A percentile compares a stretch with the other conserved stretches of the same genome.
Evolutionary conservation across 257 asterid genomes (phyloP).

Genomic region (Scutellaria galericulata): DNA sequence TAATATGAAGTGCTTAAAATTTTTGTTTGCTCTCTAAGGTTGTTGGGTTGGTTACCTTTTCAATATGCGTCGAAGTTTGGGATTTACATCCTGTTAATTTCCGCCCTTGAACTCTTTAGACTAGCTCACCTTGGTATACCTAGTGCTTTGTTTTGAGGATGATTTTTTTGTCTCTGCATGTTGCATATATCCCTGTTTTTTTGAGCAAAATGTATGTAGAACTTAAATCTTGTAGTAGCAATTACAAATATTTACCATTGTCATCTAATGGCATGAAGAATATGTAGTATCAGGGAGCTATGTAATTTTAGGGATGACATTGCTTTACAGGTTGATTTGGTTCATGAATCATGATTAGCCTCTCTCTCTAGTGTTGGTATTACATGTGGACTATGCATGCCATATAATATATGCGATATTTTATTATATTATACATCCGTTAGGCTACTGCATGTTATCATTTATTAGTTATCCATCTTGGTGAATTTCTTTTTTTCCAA

Average conservation of each 20-base stretch:
- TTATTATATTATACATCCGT: too few relatives aligned
- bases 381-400: too few relatives aligned
- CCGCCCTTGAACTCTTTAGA: not conserved
- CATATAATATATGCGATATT: too few relatives aligned
- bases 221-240: not conserved
- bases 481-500: not conserved
- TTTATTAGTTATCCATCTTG: not conserved
- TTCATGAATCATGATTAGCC: too few relatives aligned
- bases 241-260: conserved; percentile 2
- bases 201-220: not conserved
- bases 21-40: conserved; percentile 2
- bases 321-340: too few relatives aligned
- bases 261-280: not conserved
- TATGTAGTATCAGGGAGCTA: not conserved
- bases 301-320: too few relatives aligned
- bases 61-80: not conserved
- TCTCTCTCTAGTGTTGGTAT: too few relatives aligned
- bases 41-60: not conserved
- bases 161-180: not conserved
- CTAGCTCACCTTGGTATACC: too few relatives aligned
- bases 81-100: conserved; percentile 1
- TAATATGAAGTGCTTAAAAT: not conserved
- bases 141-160: not conserved
- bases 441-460: too few relatives aligned
- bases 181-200: conserved; percentile 7